A percentile compares a stretch with the other conserved stretches of the same genome.
phyloP scores from a whole-genome alignment of 2,329 filamentous ascomycete genomes.

The Leptographium wingfieldii region DNA sequence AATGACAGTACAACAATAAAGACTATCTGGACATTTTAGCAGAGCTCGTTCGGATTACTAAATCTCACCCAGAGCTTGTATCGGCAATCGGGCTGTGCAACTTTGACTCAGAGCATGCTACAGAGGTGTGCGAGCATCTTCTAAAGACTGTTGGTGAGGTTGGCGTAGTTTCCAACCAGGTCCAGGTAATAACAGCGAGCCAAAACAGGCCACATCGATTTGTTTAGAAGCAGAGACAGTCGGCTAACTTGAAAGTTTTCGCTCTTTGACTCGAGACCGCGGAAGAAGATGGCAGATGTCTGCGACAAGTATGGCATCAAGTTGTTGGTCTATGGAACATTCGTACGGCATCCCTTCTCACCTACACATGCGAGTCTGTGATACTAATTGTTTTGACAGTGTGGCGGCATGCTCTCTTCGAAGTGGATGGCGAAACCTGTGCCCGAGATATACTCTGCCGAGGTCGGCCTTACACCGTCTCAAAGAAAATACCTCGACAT shows the following conservation, averaged over 20 bases:
- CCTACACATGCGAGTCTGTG: no score
- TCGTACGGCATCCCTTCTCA: slow-evolving; percentile 15
- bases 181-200: slow-evolving; percentile 8
- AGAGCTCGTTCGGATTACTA: slow-evolving; percentile 18
- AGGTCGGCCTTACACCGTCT: slow-evolving; percentile 20
- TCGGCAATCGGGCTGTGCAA: slow-evolving; percentile 22
- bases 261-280: slow-evolving; percentile 20
- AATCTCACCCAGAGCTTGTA: slow-evolving; percentile 17
- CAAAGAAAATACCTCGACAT: slow-evolving; percentile 24
- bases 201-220: no score
- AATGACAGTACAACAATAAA: slow-evolving; percentile 19
- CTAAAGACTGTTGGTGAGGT: slow-evolving; percentile 16
- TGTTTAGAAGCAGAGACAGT: no score
- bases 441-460: slow-evolving; percentile 20
- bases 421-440: slow-evolving; percentile 19
- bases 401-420: slow-evolving; percentile 23
- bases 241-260: slow-evolving; percentile 16
- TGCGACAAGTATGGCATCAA: slow-evolving; percentile 19
- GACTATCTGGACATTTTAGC: slow-evolving; percentile 22
- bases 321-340: slow-evolving; percentile 21
- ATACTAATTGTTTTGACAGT: slow-evolving; percentile 8
- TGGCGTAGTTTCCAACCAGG: slow-evolving; percentile 21
- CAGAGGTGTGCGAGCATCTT: slow-evolving; percentile 21
- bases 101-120: slow-evolving; percentile 20
- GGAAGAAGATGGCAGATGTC: slow-evolving; percentile 17